Evolutionary conservation across 768 basidiomycete genomes (phyloP).

Genomic region (Auricularia heimuer): DNA sequence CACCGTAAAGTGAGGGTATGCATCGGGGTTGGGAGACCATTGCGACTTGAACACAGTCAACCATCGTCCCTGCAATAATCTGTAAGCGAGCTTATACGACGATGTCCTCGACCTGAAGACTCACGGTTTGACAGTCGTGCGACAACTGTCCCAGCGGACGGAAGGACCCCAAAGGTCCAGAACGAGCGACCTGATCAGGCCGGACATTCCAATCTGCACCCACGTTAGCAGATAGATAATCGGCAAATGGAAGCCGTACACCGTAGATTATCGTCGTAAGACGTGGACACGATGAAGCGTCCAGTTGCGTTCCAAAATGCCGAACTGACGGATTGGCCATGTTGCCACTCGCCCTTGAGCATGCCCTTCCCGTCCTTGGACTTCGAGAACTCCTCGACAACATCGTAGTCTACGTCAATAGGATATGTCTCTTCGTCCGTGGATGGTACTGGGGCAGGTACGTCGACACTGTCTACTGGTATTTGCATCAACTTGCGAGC

Average conservation of each 20-base stretch:
- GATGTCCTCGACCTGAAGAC: constrained; percentile 10
- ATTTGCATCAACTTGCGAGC: constrained; percentile 50
- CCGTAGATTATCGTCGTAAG: constrained; percentile 70
- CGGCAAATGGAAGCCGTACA: constrained; percentile 33
- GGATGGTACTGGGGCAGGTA: constrained; percentile 18
- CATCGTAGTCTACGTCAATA: constrained; percentile 25
- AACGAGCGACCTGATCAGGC: constrained; percentile 36
- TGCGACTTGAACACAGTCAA: constrained; percentile 65
- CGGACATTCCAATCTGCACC: constrained; percentile 67
- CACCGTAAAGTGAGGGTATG: constrained; percentile 78
- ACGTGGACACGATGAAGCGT: constrained; percentile 69
- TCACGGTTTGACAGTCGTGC: constrained; percentile 76
- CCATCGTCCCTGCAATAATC: constrained; percentile 59
- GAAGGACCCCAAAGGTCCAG: constrained; percentile 43
- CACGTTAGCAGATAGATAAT: background rate
- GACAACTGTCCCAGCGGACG: constrained; percentile 51
- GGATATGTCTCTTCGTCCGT: background rate
- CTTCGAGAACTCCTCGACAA: constrained; percentile 38
- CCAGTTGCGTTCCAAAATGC: constrained; percentile 84
- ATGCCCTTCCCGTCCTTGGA: constrained; percentile 44
- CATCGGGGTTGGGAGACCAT: constrained; percentile 71
- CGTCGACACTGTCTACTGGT: constrained; percentile 16
- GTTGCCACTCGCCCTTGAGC: constrained; percentile 55
- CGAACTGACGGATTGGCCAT: constrained; percentile 70
- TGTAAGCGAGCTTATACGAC: background rate